Conservation (phyloP, 352 stramenopile genomes). For the Stramenopiles sp. region DNA sequence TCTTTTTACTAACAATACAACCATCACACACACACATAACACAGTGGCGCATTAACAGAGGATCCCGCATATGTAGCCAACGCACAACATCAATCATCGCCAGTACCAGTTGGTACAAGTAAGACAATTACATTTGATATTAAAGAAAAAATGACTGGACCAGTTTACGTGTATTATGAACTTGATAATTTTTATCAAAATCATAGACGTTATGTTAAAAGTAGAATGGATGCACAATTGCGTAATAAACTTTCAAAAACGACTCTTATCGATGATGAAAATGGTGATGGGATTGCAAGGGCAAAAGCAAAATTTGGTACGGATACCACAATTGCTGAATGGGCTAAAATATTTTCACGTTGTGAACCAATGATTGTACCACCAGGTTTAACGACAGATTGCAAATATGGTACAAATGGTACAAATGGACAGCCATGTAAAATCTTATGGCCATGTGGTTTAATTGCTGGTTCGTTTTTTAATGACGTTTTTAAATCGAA, state of each 20-base stretch:
- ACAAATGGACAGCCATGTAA: background rate
- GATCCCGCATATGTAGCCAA: constrained; percentile 37
- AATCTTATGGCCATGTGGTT: constrained; percentile 1
- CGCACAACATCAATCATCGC: too few species aligned
- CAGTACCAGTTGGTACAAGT: constrained; percentile 35
- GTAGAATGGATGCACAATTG: constrained; percentile 64
- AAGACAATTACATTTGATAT: constrained; percentile 57
- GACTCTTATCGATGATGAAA: background rate
- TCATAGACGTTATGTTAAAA: constrained; percentile 76
- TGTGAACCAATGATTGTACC: background rate
- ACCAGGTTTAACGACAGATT: background rate
- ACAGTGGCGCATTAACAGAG: constrained; percentile 43
- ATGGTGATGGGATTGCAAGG: background rate
- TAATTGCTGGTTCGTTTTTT: constrained; percentile 6
- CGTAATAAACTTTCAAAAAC: constrained; percentile 30
- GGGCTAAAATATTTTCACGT: background rate
- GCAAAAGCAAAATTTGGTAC: background rate
- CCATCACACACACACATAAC: constrained; percentile 27
- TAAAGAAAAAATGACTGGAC: constrained; percentile 73
- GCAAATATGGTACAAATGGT: background rate
- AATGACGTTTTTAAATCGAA: background rate
- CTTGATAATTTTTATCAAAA: constrained; percentile 99
- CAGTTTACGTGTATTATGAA: constrained; percentile 95
- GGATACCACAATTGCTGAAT: background rate
- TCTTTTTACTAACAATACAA: too few species aligned